Evolutionary conservation across 139 green algal species (phyloP).

Genomic region (Dunaliella sp.): DNA sequence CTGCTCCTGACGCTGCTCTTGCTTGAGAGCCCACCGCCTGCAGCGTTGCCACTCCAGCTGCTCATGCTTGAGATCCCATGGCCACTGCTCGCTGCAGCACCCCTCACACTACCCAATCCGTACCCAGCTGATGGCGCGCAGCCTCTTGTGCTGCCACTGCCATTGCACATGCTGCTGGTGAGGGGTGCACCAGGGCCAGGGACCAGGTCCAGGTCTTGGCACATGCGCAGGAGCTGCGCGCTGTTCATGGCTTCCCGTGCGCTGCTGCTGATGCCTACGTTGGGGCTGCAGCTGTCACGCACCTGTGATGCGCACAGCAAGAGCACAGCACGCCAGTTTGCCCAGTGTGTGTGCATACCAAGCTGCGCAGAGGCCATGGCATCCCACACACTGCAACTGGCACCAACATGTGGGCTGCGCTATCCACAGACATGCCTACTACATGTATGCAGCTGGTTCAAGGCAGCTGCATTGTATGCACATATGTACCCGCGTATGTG

Average conservation of each 20-base stretch:
- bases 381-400: too few relatives aligned
- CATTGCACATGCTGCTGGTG: not conserved
- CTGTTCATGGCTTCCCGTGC: constrained; percentile 12
- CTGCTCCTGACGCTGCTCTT: too few relatives aligned
- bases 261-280: not conserved
- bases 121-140: not conserved
- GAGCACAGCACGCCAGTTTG: too few relatives aligned
- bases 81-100: not conserved
- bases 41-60: not conserved
- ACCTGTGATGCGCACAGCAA: not conserved
- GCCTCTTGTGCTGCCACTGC: not conserved
- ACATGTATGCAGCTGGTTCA: too few relatives aligned
- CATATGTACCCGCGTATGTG: too few relatives aligned
- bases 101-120: not conserved
- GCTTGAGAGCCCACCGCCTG: not conserved
- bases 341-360: too few relatives aligned
- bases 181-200: not conserved
- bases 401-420: too few relatives aligned
- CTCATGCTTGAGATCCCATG: too few relatives aligned
- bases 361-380: not conserved
- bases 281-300: not conserved
- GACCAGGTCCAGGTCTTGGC: constrained; percentile 17
- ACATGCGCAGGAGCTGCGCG: constrained; percentile 27
- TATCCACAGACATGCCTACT: too few relatives aligned
- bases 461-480: too few relatives aligned